Evolutionary conservation across 1,284 basidiomycete species (phyloP).

Genomic region (Cutaneotrichosporon dermatis): DNA sequence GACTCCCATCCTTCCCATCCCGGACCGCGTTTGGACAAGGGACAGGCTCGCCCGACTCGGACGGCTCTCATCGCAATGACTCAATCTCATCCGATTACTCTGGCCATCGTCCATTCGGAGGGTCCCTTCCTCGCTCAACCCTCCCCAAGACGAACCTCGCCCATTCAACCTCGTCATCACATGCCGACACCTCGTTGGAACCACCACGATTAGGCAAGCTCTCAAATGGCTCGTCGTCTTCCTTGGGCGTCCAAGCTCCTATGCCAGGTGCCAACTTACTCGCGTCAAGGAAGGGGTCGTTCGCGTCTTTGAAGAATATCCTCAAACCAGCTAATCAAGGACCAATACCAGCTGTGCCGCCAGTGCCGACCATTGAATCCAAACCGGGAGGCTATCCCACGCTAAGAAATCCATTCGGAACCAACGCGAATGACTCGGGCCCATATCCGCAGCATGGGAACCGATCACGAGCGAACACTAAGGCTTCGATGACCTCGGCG

Average conservation of each 20-base stretch:
- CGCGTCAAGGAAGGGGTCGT: constrained; percentile 68
- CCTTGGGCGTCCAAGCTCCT: constrained; percentile 26
- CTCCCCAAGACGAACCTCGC: background rate
- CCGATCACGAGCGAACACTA: constrained; percentile 15
- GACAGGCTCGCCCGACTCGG: constrained; percentile 16
- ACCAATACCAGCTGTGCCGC: constrained; percentile 26
- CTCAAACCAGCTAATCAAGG: constrained; percentile 57
- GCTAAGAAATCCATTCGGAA: constrained; percentile 44
- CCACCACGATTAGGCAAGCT: constrained; percentile 32
- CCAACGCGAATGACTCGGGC: constrained; percentile 27
- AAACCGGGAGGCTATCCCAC: constrained; percentile 36
- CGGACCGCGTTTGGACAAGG: constrained; percentile 23
- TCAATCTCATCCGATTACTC: constrained; percentile 24
- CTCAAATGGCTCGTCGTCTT: constrained; percentile 49
- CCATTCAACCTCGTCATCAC: constrained; percentile 7
- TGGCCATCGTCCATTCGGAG: background rate
- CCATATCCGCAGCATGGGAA: constrained; percentile 13
- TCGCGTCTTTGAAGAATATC: constrained; percentile 80
- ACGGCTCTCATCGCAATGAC: constrained; percentile 24
- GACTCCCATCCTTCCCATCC: constrained; percentile 27
- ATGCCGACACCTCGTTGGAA: constrained; percentile 12
- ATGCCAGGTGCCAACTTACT: constrained; percentile 26
- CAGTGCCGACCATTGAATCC: constrained; percentile 32
- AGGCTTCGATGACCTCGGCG: constrained; percentile 2
- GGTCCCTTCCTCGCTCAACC: background rate